Evolutionary conservation across 768 basidiomycete species (phyloP), one percentile per base, ranked within the genome.

Genomic region (Mycena rosella): DNA sequence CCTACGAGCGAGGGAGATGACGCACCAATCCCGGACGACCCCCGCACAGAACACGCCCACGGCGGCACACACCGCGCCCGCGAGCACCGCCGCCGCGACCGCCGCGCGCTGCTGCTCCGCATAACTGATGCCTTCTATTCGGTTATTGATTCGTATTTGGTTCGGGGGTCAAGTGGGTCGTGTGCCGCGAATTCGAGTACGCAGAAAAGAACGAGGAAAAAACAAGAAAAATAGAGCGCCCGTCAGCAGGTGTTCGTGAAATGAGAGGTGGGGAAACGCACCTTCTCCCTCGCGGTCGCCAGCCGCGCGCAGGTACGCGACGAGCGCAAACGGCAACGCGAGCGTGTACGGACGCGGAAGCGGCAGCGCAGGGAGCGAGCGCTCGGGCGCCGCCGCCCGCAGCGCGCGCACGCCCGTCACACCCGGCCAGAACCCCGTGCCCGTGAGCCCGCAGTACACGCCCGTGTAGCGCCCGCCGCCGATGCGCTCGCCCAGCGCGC

Each of bases 231-330:
- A 30, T 3, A 5, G 27, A 51, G 18, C 15, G 7, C 27, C 47
- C 20, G 17, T 54, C 29, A 48, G 32, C 18, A 3, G 17, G 2
- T n/a, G 26, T 47, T 5, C 14, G n/a, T 9, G 3, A 42, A 40
- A 30, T 9, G 3, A 42, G 29, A 34, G 38, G 15, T 10, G 48
- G 15, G 18, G 34, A 3, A 27, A 58, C 63, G 29, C 27, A 65
- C 68, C 68, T 63, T 63, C 65, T 1, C 65, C 69, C 29, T 65
- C 70, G 22, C 51, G 47, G 48, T 71, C 70, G 26, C 70, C 63
- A 2, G 94, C 92, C n/a, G 95, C 93, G 71, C 96, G 94, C 22
- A 98, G 78, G 77, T 97, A 98, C 6, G 95, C 93, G 40, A 87
- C 80, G 30, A 96, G 81, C 17, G 94, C 90, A 69, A 94, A 93